Base-by-base conservation (phyloP, 108 stramenopile species). In the Pseudonitzschia multiseries region DNA sequence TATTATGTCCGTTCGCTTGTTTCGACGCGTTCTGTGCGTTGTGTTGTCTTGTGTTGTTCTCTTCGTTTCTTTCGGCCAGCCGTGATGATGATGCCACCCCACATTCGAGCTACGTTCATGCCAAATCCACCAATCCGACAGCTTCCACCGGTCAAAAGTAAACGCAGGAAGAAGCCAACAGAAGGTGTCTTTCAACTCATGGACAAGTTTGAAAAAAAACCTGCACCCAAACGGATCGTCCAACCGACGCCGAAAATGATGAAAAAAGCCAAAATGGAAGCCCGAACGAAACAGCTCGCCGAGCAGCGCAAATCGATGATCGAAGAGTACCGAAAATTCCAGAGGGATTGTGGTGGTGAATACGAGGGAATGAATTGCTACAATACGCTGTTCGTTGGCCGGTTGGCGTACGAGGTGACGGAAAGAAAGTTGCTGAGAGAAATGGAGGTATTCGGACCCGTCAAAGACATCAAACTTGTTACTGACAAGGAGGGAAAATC, bases 321-420 rank as follows among this genome's bases (percentile, higher is more conserved):
- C 21, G 90, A 91, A 66, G 71, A 65, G 10, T 92, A 93, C 77
- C 87, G 89, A 4, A 68, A 79, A n/a, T 80, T 87, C 52, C 89
- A 91, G 65, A 80, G 74, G 33, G 82, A 81, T 12, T 79, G 77
- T 42, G 80, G 68, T 8, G 91, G 91, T n/a, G 84, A 89, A 70
- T 88, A 70, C 73, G 77, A 85, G 36, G 89, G 90, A 13, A 96
- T 96, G 94, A 92, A 93, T 72, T 93, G 92, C 51, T 98, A 97
- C 85, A 95, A 96, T 83, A 97, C 98, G 0, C 82, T 99, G 5
- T 98, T 98, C 74, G 93, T 99, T 6, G 92, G 93, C 10, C 78
- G 97, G 51, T 77, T 99, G 15, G 93, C 94, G 40, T 98, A 96
- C 71, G 97, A 98, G 76, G 97, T 98, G 6, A 97, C 94, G 50